phyloP scores from a whole-genome alignment of 2,329 filamentous ascomycete genomes.

The Clarireedia sp. region DNA sequence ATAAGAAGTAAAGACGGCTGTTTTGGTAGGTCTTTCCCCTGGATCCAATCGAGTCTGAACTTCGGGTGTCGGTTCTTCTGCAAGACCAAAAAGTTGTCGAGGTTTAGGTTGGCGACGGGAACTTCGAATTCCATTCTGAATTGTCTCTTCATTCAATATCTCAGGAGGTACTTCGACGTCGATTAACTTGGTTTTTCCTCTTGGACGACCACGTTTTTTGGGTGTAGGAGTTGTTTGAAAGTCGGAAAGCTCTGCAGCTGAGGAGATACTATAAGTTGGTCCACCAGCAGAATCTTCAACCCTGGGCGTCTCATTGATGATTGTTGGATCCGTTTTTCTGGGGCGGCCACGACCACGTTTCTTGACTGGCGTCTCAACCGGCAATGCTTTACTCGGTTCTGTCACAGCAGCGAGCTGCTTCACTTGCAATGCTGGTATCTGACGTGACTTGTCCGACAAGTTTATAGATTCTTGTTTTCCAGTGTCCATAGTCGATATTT shows the following conservation, averaged over 20 bases:
- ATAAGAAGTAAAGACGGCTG: slow-evolving; percentile 5
- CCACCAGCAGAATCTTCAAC: not conserved
- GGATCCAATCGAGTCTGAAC: not conserved
- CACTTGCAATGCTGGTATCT: too few relatives aligned
- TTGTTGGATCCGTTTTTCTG: not conserved
- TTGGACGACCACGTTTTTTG: slow-evolving; percentile 8
- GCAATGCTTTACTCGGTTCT: too few relatives aligned
- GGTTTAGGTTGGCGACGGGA: slow-evolving; percentile 8
- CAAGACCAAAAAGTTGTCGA: not conserved
- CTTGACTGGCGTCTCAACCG: not conserved
- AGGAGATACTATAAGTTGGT: not conserved
- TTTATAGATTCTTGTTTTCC: too few relatives aligned
- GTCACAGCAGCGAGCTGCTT: too few relatives aligned
- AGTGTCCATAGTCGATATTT: too few relatives aligned
- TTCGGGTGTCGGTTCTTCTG: not conserved
- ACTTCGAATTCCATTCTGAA: slow-evolving; percentile 2
- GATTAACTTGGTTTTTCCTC: not conserved
- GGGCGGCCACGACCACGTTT: not conserved
- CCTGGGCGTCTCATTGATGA: too few relatives aligned
- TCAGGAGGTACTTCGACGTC: not conserved
- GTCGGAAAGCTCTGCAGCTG: not conserved
- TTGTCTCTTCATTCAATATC: not conserved
- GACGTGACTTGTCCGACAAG: too few relatives aligned
- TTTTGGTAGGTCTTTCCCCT: not conserved
- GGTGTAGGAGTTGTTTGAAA: not conserved